Evolutionary conservation across 2,329 filamentous ascomycete genomes (phyloP).

Genomic region (Pseudopithomyces chartarum): DNA sequence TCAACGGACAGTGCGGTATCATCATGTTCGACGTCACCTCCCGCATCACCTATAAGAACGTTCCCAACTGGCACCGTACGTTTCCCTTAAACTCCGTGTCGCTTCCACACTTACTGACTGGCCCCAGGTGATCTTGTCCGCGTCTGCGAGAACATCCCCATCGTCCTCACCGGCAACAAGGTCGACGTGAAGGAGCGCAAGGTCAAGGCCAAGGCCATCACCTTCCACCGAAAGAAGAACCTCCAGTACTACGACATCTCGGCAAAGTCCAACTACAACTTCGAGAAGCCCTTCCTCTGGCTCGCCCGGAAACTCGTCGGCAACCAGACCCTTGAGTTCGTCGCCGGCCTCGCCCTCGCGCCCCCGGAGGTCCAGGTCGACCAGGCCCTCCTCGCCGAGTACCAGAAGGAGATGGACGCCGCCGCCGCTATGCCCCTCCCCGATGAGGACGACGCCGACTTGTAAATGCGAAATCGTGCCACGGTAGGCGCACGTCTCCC

Average conservation of each 20-base stretch:
- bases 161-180: slow-evolving; percentile 99
- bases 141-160: slow-evolving; percentile 99
- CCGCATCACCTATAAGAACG: slow-evolving; percentile 99
- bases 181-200: slow-evolving; percentile 99
- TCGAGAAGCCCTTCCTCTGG: slow-evolving; percentile 99
- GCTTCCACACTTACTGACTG: slow-evolving; percentile 18
- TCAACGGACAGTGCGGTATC: slow-evolving; percentile 99
- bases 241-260: slow-evolving; percentile 99
- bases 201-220: slow-evolving; percentile 99
- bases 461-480: slow-evolving; percentile 49
- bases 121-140: slow-evolving; percentile 88
- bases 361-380: slow-evolving; percentile 92
- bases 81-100: slow-evolving; percentile 31
- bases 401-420: slow-evolving; percentile 84
- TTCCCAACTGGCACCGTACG: slow-evolving; percentile 99
- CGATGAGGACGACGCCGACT: slow-evolving; percentile 83
- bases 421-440: slow-evolving; percentile 86
- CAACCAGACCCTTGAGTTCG: slow-evolving; percentile 90
- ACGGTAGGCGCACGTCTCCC: slow-evolving; percentile 8
- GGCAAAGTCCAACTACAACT: slow-evolving; percentile 99
- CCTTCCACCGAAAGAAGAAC: slow-evolving; percentile 99
- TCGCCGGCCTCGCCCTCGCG: slow-evolving; percentile 91
- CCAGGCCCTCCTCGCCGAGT: slow-evolving; percentile 77
- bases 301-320: slow-evolving; percentile 97
- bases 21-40: slow-evolving; percentile 99